Evolutionary conservation across 1,139 yeast species (phyloP), one percentile per base, ranked within the genome.

Genomic region (Hemisphaericaspora subhashii): DNA sequence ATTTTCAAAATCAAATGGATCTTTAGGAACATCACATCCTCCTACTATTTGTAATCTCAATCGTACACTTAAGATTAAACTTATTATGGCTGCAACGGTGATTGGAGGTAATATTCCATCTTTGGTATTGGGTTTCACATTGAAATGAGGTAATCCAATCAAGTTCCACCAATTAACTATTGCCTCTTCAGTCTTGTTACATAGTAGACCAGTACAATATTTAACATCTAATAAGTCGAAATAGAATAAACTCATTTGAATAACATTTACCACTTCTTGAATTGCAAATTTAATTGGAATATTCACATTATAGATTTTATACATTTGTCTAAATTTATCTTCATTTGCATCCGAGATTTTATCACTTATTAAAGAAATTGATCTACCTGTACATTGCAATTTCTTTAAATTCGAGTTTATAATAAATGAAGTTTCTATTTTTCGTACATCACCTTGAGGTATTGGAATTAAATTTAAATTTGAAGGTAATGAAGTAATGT

Each of bases 341-440:
- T 82, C 87, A 16, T 83, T 77, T 0, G 96, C 87, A 52, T 81
- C 87, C 0, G 95, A 68, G 0, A 95, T 86, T 24, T 72, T 68
- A 14, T 62, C 63, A 3, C 82, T 70, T 12, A 86, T 72, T 30
- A 88, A 64, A 28, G 89, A 68, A 1, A 87, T 83, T 0, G 95
- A 81, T 44, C 98, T 68, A 7, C 97, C 95, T 35, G 90, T 84
- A 57, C 98, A 92, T 21, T 83, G 82, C 35, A 89, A 60, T 52
- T 87, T 77, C 50, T 85, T 78, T 50, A 92, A 64, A 59, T 89
- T 83, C 39, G 87, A 82, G 55, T 89, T 90, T 10, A 86, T 79
- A 34, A 78, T 72, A 53, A 86, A 89, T 32, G 66, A 59, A 11
- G 72, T 70, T 69, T 81, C 79, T 1, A 79, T 68, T 0, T 65